These are phyloP conservation scores for Pythium periplocum DNA, from an alignment of 352 stramenopile species.

Conservation along the genomic window DNA sequence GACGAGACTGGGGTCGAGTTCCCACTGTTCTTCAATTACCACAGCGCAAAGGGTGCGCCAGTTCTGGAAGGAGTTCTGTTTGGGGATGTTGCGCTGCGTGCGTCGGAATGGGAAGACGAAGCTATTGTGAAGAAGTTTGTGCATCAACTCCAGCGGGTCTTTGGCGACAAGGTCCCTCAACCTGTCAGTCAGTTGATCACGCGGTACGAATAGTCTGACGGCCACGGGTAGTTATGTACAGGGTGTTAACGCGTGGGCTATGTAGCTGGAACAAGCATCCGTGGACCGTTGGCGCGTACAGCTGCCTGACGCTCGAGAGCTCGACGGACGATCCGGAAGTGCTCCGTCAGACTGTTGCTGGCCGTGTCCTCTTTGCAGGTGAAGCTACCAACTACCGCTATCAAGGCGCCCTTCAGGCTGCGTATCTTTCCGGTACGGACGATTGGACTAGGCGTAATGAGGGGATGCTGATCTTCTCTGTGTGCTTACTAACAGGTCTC, in stretches of 20 bases:
- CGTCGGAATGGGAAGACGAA: conserved; percentile 37
- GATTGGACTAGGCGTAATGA: neutral
- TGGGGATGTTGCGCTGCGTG: conserved; percentile 28
- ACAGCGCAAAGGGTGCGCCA: conserved; percentile 36
- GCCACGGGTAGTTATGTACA: too few relatives aligned
- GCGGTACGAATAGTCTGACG: conserved; percentile 12
- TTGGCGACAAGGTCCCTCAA: conserved; percentile 26
- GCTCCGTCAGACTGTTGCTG: conserved; percentile 30
- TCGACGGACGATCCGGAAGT: conserved; percentile 49
- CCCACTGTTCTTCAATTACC: conserved; percentile 58
- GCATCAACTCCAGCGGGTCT: conserved; percentile 38
- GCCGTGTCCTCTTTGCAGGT: conserved; percentile 53
- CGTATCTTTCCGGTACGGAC: conserved; percentile 42
- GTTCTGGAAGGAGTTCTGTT: conserved; percentile 57
- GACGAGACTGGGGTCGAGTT: conserved; percentile 29
- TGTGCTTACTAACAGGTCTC: conserved; percentile 15
- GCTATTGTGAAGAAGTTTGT: conserved; percentile 40
- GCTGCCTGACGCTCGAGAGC: conserved; percentile 55
- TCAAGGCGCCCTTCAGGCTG: conserved; percentile 56
- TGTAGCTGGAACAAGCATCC: conserved; percentile 55
- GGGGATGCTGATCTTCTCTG: neutral
- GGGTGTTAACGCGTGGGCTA: neutral
- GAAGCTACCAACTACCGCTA: conserved; percentile 69
- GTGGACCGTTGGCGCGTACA: conserved; percentile 55
- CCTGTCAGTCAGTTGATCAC: conserved; percentile 50